phyloP scores from a whole-genome alignment of 257 asterid genomes.

The Leptodermis oblonga region DNA sequence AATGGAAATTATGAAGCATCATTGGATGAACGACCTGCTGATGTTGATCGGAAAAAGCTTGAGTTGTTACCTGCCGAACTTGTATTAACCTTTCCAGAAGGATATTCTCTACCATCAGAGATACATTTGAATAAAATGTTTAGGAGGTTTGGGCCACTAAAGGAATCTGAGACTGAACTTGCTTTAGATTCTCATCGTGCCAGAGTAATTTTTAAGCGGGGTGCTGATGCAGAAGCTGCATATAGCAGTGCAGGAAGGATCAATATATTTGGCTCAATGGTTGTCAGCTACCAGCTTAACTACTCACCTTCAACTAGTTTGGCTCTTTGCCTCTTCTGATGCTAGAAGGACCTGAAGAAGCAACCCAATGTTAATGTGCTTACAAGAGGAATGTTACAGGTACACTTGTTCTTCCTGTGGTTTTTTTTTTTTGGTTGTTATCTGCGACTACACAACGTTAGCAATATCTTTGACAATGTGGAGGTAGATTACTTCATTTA shows the following conservation, averaged over 20 bases:
- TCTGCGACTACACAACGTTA: neutral
- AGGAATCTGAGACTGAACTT: constrained; percentile 89
- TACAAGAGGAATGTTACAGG: constrained; percentile 25
- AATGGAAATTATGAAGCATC: constrained; percentile 32
- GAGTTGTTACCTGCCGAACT: constrained; percentile 87
- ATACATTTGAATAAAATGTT: constrained; percentile 71
- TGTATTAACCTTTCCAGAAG: constrained; percentile 60
- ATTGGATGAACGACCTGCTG: constrained; percentile 37
- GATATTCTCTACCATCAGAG: constrained; percentile 63
- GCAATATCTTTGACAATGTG: neutral
- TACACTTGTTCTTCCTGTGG: constrained; percentile 11
- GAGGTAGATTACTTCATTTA: no score
- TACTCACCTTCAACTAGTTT: constrained; percentile 61
- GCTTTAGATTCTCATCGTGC: constrained; percentile 69
- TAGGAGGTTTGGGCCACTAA: constrained; percentile 83
- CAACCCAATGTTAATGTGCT: constrained; percentile 32
- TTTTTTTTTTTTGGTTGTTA: neutral
- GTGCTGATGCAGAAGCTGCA: constrained; percentile 96
- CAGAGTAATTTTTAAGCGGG: constrained; percentile 76
- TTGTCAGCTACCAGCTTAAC: constrained; percentile 72
- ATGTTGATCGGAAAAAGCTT: constrained; percentile 43
- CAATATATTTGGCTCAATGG: constrained; percentile 68
- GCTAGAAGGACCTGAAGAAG: constrained; percentile 43
- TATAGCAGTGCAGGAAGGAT: constrained; percentile 64
- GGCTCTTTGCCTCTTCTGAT: constrained; percentile 44